A percentile compares a stretch with the other conserved stretches of the same genome.
Conservation (phyloP, 2,329 filamentous ascomycete genomes). For the Trichoderma guizhouense region DNA sequence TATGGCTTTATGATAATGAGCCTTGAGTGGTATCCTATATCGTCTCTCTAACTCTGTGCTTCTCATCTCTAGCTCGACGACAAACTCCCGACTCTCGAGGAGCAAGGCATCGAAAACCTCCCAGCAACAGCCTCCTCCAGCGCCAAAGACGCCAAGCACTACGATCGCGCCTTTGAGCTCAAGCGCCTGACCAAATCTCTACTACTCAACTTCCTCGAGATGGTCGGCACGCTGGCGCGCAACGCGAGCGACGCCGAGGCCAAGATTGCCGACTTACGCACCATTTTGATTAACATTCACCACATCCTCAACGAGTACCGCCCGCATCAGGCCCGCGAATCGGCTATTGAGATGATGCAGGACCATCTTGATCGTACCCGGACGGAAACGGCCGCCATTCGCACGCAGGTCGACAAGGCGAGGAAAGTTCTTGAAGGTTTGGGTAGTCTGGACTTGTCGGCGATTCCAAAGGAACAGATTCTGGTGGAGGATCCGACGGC, state of each 20-base stretch:
- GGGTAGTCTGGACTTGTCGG: slow-evolving; percentile 45
- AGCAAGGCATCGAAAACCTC: slow-evolving; percentile 68
- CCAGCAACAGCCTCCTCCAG: slow-evolving; percentile 38
- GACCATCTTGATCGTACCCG: slow-evolving; percentile 70
- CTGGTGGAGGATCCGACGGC: not conserved
- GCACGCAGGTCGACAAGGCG: slow-evolving; percentile 67
- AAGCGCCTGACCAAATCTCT: slow-evolving; percentile 79
- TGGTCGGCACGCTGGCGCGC: slow-evolving; percentile 53
- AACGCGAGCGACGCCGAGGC: slow-evolving; percentile 51
- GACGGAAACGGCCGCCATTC: slow-evolving; percentile 68
- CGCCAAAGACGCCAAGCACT: slow-evolving; percentile 52
- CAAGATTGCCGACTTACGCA: slow-evolving; percentile 76
- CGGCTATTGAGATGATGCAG: slow-evolving; percentile 83
- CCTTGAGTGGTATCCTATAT: no score
- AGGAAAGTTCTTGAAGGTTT: slow-evolving; percentile 69
- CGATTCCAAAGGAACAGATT: slow-evolving; percentile 8
- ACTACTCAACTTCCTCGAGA: slow-evolving; percentile 83
- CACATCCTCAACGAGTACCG: slow-evolving; percentile 92
- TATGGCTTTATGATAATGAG: slow-evolving; percentile 24
- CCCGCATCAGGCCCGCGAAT: slow-evolving; percentile 88
- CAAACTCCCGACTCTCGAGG: slow-evolving; percentile 63
- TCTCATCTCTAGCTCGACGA: slow-evolving; percentile 48
- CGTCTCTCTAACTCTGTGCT: not conserved
- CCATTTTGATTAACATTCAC: slow-evolving; percentile 85
- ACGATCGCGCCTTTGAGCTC: slow-evolving; percentile 64